Conservation (phyloP, 2,329 filamentous ascomycete species). For the Didymella segeticola region DNA sequence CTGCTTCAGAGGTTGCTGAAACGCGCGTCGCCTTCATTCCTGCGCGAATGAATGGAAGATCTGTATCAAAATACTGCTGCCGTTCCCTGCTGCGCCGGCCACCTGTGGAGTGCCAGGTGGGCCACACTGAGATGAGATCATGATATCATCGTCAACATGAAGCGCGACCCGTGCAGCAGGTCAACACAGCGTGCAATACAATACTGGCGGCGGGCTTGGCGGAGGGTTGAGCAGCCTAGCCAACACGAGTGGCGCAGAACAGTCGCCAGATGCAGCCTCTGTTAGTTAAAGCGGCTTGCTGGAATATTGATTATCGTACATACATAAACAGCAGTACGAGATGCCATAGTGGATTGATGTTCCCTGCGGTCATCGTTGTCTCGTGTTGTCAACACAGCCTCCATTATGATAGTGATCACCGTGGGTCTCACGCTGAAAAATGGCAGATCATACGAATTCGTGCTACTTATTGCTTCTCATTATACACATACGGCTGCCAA, state of each 20-base stretch:
- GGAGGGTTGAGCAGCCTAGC: background rate
- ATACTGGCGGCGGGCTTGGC: constrained; percentile 7
- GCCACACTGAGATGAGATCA: constrained; percentile 7
- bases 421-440: constrained; percentile 2
- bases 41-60: constrained; percentile 14
- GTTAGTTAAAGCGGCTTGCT: constrained; percentile 6
- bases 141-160: constrained; percentile 1
- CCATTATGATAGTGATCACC: constrained; percentile 6
- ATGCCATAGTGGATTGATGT: too few relatives aligned
- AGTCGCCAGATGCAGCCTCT: constrained; percentile 10
- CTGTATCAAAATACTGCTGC: constrained; percentile 18
- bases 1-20: constrained; percentile 22
- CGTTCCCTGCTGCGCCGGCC: constrained; percentile 11
- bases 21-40: constrained; percentile 22
- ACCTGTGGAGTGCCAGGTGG: constrained; percentile 11
- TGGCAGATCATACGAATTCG: constrained; percentile 3
- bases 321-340: background rate
- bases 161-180: background rate
- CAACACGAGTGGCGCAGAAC: constrained; percentile 11
- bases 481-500: constrained; percentile 18
- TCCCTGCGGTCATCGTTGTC: constrained; percentile 7
- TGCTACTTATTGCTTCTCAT: constrained; percentile 13
- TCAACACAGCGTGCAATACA: background rate
- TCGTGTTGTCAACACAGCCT: constrained; percentile 16
- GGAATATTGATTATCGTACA: background rate